Evolutionary conservation across 345 rosid species (phyloP).

Genomic region (Arabis hirsuta): DNA sequence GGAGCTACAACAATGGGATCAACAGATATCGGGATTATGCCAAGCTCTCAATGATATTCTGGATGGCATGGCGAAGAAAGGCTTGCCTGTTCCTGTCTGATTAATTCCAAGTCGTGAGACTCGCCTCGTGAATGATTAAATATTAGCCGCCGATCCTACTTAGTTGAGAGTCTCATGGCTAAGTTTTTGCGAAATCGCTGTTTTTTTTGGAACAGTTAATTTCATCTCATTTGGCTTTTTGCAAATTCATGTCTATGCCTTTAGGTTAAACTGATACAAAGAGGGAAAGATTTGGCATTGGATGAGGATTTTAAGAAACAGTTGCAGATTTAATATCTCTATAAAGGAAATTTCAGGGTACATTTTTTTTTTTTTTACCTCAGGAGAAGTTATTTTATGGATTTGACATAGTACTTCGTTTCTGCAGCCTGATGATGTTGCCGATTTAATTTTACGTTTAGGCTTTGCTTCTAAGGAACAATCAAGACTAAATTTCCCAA

Average conservation of each 20-base stretch:
- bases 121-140: not conserved
- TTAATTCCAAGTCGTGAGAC: constrained; percentile 14
- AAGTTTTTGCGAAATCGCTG: constrained; percentile 35
- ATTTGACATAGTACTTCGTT: not conserved
- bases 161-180: constrained; percentile 13
- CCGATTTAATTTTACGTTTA: no score
- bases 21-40: constrained; percentile 93
- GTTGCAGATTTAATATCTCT: not conserved
- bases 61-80: constrained; percentile 92
- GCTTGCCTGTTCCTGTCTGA: constrained; percentile 84
- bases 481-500: not conserved
- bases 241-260: constrained; percentile 27
- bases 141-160: constrained; percentile 10
- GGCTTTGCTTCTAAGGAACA: no score
- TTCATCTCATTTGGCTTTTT: constrained; percentile 4
- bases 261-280: constrained; percentile 30
- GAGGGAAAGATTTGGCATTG: not conserved
- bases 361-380: not conserved
- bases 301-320: not conserved
- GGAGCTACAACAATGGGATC: constrained; percentile 98
- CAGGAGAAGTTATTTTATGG: not conserved
- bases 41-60: constrained; percentile 92
- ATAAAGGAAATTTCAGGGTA: not conserved
- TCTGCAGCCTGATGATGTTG: no score
- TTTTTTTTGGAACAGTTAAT: constrained; percentile 2